A percentile compares a stretch with the other conserved stretches of the same genome.
Evolutionary conservation across 2,329 filamentous ascomycete species (phyloP).

Genomic region (Cryphonectria parasitica): DNA sequence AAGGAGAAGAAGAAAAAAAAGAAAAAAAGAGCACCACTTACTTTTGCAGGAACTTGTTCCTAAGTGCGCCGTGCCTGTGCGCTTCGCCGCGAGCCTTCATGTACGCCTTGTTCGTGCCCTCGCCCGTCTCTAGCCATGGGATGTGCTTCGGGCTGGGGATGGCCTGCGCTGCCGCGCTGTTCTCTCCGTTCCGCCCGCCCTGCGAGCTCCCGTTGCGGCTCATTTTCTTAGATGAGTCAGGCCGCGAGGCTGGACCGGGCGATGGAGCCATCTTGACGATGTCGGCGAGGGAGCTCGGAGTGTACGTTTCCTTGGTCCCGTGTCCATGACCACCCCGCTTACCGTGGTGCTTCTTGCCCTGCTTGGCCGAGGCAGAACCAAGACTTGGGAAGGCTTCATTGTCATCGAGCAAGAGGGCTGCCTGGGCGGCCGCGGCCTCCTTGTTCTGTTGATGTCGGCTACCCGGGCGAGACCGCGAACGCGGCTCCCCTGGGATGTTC

Average conservation of each 20-base stretch:
- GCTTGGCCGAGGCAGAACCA: conserved; percentile 74
- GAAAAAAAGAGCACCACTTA: conserved; percentile 44
- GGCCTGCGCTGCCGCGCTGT: conserved; percentile 78
- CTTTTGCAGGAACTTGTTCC: conserved; percentile 98
- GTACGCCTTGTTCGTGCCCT: conserved; percentile 89
- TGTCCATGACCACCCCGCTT: conserved; percentile 85
- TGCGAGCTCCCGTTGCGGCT: conserved; percentile 67
- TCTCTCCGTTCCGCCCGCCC: conserved; percentile 70
- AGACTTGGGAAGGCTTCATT: conserved; percentile 94
- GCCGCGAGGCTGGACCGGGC: conserved; percentile 67
- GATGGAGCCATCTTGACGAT: conserved; percentile 95
- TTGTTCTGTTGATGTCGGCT: conserved; percentile 75
- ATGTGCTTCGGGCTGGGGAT: conserved; percentile 90
- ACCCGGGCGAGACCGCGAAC: conserved; percentile 78
- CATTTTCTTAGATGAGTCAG: conserved; percentile 61
- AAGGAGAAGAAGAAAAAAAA: too few species aligned
- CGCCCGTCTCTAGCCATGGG: conserved; percentile 94
- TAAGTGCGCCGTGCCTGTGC: conserved; percentile 93
- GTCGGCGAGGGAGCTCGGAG: conserved; percentile 83
- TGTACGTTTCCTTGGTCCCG: conserved; percentile 67
- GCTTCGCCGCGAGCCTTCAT: conserved; percentile 93
- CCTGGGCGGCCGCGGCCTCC: conserved; percentile 54
- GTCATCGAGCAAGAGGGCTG: conserved; percentile 83
- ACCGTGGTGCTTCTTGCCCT: conserved; percentile 88
- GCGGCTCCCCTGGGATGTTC: conserved; percentile 64